A percentile compares a stretch with the other conserved stretches of the same genome.
Evolutionary conservation across 2,329 filamentous ascomycete genomes (phyloP).

Genomic region (Pseudogymnoascus pannorum): DNA sequence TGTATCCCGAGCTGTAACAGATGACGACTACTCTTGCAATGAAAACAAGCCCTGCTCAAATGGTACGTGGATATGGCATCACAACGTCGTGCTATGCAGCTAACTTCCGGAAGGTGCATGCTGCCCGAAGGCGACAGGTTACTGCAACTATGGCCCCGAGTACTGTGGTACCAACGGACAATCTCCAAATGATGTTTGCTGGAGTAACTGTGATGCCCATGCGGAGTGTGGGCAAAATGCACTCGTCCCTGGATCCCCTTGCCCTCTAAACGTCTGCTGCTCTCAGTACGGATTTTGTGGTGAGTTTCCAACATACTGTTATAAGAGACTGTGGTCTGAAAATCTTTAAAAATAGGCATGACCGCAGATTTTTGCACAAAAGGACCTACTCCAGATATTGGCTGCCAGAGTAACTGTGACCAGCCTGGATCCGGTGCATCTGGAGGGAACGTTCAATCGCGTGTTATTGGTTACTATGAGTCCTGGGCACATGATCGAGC

Average conservation of each 20-base stretch:
- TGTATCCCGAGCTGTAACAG: background rate
- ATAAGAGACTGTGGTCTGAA: background rate
- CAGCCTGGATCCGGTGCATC: conserved; percentile 1
- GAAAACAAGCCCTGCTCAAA: conserved; percentile 20
- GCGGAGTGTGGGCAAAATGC: conserved; percentile 30
- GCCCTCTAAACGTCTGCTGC: conserved; percentile 24
- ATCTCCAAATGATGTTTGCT: conserved; percentile 26
- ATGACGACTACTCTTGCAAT: conserved; percentile 18
- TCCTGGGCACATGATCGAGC: conserved; percentile 5
- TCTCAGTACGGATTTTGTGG: conserved; percentile 18
- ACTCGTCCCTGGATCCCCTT: conserved; percentile 19
- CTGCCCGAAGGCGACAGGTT: conserved; percentile 17
- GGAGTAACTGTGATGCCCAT: conserved; percentile 29
- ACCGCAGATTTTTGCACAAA: conserved; percentile 21
- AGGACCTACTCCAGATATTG: conserved; percentile 12
- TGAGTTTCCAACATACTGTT: conserved; percentile 16
- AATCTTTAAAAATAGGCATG: conserved; percentile 14
- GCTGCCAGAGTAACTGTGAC: conserved; percentile 14
- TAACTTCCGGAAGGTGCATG: conserved; percentile 16
- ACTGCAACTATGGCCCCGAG: conserved; percentile 18
- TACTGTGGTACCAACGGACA: conserved; percentile 21
- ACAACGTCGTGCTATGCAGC: background rate
- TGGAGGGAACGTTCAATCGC: background rate
- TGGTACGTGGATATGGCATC: background rate
- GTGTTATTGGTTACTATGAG: conserved; percentile 22